These are phyloP conservation scores for Sphaerulina musiva DNA, from an alignment of 2,329 filamentous ascomycete species.

Conservation along the genomic window DNA sequence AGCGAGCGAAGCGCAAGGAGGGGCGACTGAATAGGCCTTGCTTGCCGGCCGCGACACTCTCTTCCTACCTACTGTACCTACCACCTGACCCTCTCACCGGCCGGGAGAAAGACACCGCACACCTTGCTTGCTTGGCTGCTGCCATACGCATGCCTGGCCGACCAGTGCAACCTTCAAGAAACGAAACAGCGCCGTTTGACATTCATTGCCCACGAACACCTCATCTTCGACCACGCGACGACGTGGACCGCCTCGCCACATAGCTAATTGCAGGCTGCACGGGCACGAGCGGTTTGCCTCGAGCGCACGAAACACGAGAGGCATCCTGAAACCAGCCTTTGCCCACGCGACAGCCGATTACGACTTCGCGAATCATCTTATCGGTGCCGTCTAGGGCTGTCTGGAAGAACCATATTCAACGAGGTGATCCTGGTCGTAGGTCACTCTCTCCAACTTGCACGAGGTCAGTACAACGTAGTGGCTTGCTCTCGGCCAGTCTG, in stretches of 20 bases:
- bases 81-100: no score
- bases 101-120: not conserved
- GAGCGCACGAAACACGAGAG: slow-evolving; percentile 1
- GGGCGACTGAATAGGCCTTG: not conserved
- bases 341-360: not conserved
- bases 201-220: slow-evolving; percentile 5
- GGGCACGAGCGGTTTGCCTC: not conserved
- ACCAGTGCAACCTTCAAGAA: not conserved
- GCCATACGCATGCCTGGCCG: not conserved
- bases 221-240: not conserved
- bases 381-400: not conserved
- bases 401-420: not conserved
- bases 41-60: not conserved
- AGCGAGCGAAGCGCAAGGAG: not conserved
- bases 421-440: slow-evolving; percentile 1
- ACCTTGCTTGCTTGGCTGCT: slow-evolving; percentile 3
- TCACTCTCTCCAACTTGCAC: not conserved
- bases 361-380: not conserved
- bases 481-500: not conserved
- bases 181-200: not conserved
- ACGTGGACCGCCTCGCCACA: not conserved
- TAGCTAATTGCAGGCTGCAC: not conserved
- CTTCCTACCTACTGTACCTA: no score
- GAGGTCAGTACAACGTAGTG: not conserved
- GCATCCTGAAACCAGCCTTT: not conserved